Base-by-base conservation (phyloP, 805 yeast species). In the Clavispora asparagi region DNA sequence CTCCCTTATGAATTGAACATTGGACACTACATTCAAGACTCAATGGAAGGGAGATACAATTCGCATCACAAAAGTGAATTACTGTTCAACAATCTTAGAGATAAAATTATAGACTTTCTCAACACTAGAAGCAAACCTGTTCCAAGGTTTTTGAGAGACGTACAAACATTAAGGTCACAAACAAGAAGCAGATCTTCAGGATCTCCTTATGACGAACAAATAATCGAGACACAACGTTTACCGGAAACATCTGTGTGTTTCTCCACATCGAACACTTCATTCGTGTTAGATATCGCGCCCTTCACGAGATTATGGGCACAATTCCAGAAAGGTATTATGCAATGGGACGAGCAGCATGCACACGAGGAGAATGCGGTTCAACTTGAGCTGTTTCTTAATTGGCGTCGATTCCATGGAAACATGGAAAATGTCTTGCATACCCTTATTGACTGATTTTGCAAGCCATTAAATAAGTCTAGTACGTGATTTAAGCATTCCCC, bases 401-500 rank as follows among this genome's bases (percentile, higher is more conserved):
- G 71, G 65, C 58, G 76, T 42, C 66, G 63, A 39, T 71, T 71
- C 48, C 65, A 65, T 43, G 46, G 57, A 37, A 41, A 45, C 14
- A 44, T 56, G 6, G 49, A 50, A 11, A 49, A 43, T 4, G 44
- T 60, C 16, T 29, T 57, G 13, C 47, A 48, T 13, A 54, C 62
- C 7, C 45, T 44, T 30, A n/a, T 35, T 1, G 27, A 25, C 6
- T 16, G 10, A 27, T 10, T 14, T 25, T n/a, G 17, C 33, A 4
- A 25, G 14, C 17, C n/a, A 7, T 40, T 54, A 74, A 39, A 82
- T 80, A 43, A 81, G 67, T 45, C 74, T 74, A 3, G 85, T 76
- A 53, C 77, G 68, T 3, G 78, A 66, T 49, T 68, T 71, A 36
- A 83, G 67, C 50, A 79, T 65, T 1, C 90, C 89, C 11, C 90